Base-by-base conservation (phyloP, 495 filamentous ascomycete genomes). In the Neurospora hispaniola region DNA sequence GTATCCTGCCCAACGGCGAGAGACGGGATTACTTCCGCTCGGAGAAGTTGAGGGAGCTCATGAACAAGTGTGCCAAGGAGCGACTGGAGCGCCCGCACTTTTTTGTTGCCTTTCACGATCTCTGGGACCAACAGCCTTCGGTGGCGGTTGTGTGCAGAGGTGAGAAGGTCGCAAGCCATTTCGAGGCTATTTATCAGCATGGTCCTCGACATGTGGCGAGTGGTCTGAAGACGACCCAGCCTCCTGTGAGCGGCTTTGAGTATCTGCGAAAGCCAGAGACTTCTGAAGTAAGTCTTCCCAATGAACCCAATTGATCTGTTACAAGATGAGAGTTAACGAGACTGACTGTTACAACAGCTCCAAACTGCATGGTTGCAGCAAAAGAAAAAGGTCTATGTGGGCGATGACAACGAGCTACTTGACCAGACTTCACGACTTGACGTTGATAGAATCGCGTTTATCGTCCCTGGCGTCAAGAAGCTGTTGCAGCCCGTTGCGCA, bases 1-100 rank as follows among this genome's bases (percentile, higher is more conserved):
- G 83, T 71, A 85, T 87, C 71, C 73, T 87, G 35, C 79, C 81
- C 2, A 71, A 81, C 20, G 86, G 86, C 14, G 75, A 83, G 48
- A 83, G 86, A 70, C 78, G 86, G 1, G 86, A 88, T 71, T 87
- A 86, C 71, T 88, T 88, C 73, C 80, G 83, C 31, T 80, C 85
- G 72, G 70, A 75, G 14, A 74, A 78, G 3, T 75, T 87, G 59
- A 83, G 82, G 62, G 70, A 82, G 8, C 81, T 84, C 1, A 84
- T 87, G 76, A 35, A 68, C 6, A 62, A 62, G 23, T 77, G 75
- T 38, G 42, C 44, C 16, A 44, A 70, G 12, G 71, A 75, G 62
- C 72, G 78, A 14, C 14, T 20, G 0, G 27, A 70, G 12, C 71
- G 75, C 8, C 74, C 78, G 0, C 72, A 54, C 0, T 79, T 77